Evolutionary conservation across 2,329 filamentous ascomycete species (phyloP), one percentile per base, ranked within the genome.

Genomic region (Neodidymelliopsis sp.): DNA sequence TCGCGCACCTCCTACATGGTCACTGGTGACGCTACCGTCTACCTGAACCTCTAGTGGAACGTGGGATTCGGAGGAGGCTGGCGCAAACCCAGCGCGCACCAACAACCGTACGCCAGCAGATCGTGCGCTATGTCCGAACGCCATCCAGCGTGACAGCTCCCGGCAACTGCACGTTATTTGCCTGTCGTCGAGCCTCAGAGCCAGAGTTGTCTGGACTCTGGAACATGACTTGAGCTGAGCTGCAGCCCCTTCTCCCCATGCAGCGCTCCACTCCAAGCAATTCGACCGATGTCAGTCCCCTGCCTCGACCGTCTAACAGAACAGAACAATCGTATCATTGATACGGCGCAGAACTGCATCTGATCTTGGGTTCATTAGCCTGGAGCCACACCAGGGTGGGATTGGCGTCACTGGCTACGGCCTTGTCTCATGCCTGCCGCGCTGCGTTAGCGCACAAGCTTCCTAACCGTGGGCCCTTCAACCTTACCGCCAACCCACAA

Each of bases 401-500:
- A 52, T 53, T 56, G 57, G 45, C 36, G 36, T 37, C 46, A 41
- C 27, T 40, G 36, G 28, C 33, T 29, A 39, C 29, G 39, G 39
- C 39, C 13, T 60, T 52, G 52, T 40, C 49, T 50, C 43, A 49
- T 47, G 47, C 54, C 41, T 47, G 47, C 54, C 41, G 37, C 41
- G 18, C 27, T 53, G 44, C 52, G 35, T 49, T 58, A 54, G 54
- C 59, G 58, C 57, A 55, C 59, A 53, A 60, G 57, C 57, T 49
- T 31, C 22, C 28, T 44, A 57, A 49, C 51, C 49, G 22, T 55
- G 57, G 44, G 46, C 53, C 33, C 33, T 39, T 40, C 41, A 36
- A 35, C 60, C 63, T 60, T 63, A 58, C 50, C 46, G 38, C 51
- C 60, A 50, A 57, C 49, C 53, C 63, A 58, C 36, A 54, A 56